These are phyloP conservation scores for Neopestalotiopsis clavispora DNA, from an alignment of 2,329 filamentous ascomycete genomes.

Conservation along the genomic window DNA sequence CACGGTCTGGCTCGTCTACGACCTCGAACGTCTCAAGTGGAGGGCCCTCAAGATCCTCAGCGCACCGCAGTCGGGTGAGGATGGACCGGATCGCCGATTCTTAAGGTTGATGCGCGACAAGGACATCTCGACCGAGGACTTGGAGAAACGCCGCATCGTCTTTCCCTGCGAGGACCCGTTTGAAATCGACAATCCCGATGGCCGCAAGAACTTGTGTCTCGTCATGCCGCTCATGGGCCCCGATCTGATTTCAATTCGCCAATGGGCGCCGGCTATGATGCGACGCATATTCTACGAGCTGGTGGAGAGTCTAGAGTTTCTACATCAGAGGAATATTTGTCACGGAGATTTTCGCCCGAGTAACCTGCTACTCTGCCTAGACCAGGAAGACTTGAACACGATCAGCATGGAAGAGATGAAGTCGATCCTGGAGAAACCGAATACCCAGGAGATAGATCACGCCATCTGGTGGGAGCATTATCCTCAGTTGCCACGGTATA, in stretches of 20 bases:
- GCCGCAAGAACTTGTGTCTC: slow-evolving; percentile 10
- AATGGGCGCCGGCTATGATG: not conserved
- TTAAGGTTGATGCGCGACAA: not conserved
- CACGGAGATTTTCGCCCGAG: slow-evolving; percentile 16
- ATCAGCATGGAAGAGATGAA: slow-evolving; percentile 16
- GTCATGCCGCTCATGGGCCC: slow-evolving; percentile 15
- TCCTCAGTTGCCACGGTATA: not conserved
- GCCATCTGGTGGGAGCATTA: not conserved
- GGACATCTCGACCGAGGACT: not conserved
- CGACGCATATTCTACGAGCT: slow-evolving; percentile 1
- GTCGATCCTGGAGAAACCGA: not conserved
- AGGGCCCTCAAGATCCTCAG: slow-evolving; percentile 9
- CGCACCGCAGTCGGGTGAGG: not conserved
- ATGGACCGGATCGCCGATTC: not conserved
- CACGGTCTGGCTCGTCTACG: slow-evolving; percentile 19
- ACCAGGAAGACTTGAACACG: slow-evolving; percentile 4
- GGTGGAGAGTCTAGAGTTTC: not conserved
- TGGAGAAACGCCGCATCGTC: not conserved
- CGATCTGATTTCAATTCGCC: not conserved
- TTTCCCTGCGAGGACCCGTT: slow-evolving; percentile 4
- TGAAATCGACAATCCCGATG: not conserved
- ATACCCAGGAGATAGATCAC: not conserved
- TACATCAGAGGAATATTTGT: slow-evolving; percentile 9
- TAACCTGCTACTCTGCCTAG: slow-evolving; percentile 16
- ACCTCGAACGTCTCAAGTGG: slow-evolving; percentile 7